These are phyloP conservation scores for Coniochaeta pulveracea DNA, from an alignment of 2,329 filamentous ascomycete genomes.

Conservation along the genomic window DNA sequence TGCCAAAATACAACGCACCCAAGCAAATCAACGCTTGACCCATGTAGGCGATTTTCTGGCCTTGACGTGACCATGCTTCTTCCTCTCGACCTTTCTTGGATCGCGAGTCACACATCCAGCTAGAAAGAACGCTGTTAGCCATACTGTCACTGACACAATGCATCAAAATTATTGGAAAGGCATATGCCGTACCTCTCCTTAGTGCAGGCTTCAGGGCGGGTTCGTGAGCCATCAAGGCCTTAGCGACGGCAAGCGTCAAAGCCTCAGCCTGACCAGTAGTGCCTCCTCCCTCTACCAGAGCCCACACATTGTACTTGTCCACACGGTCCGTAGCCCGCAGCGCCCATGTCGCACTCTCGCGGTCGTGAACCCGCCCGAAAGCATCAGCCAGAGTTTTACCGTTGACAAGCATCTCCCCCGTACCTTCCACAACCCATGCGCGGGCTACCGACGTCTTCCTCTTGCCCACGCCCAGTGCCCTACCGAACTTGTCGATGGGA, in stretches of 20 bases:
- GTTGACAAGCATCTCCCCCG: slow-evolving; percentile 82
- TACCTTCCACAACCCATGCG: slow-evolving; percentile 84
- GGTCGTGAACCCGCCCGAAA: slow-evolving; percentile 83
- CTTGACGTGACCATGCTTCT: slow-evolving; percentile 94
- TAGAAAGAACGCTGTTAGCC: slow-evolving; percentile 26
- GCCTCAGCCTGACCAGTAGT: slow-evolving; percentile 94
- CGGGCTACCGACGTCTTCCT: slow-evolving; percentile 80
- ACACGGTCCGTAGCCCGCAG: slow-evolving; percentile 70
- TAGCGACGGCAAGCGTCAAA: slow-evolving; percentile 78
- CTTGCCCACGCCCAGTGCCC: slow-evolving; percentile 69
- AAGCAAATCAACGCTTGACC: slow-evolving; percentile 64
- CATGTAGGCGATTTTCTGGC: slow-evolving; percentile 96
- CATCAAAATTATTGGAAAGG: slow-evolving; percentile 3
- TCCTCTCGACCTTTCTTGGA: slow-evolving; percentile 85
- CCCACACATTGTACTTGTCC: slow-evolving; percentile 97
- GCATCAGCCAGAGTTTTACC: slow-evolving; percentile 72
- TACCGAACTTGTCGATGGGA: slow-evolving; percentile 63
- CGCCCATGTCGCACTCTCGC: slow-evolving; percentile 89
- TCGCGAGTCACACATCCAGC: slow-evolving; percentile 90
- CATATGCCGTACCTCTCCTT: slow-evolving; percentile 64
- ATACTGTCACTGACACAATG: background rate
- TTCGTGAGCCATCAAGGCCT: slow-evolving; percentile 82
- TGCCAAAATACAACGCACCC: too few relatives aligned
- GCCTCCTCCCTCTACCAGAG: slow-evolving; percentile 71
- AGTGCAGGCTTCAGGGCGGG: slow-evolving; percentile 80